Percentiles rank a stretch among this genome's conserved stretches.
Evolutionary conservation across 1,284 basidiomycete genomes (phyloP).

Genomic region (Ceratobasidium sp.): DNA sequence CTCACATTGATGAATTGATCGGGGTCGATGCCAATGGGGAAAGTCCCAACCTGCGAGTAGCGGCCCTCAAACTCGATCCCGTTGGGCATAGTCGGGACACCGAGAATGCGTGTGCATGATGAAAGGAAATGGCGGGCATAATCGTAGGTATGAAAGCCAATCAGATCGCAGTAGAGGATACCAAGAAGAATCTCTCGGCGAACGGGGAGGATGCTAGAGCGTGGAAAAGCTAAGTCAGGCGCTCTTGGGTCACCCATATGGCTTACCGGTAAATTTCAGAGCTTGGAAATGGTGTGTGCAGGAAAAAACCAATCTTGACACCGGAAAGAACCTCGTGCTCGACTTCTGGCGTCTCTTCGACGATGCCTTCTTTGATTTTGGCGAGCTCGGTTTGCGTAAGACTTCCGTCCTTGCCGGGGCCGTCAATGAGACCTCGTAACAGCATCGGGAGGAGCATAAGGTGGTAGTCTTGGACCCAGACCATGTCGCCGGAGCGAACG

Average conservation of each 20-base stretch:
- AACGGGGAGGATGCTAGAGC: conserved; percentile 86
- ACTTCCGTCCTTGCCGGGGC: conserved; percentile 64
- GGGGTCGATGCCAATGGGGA: conserved; percentile 98
- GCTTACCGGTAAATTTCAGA: conserved; percentile 95
- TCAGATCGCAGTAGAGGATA: conserved; percentile 93
- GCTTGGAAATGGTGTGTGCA: conserved; percentile 98
- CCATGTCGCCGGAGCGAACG: conserved; percentile 86
- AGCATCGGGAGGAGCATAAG: conserved; percentile 98
- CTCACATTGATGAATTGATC: conserved; percentile 83
- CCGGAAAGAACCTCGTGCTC: conserved; percentile 57
- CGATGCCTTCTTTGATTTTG: conserved; percentile 77
- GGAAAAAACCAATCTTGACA: conserved; percentile 93
- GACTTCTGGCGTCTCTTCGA: conserved; percentile 53
- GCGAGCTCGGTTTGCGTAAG: conserved; percentile 73
- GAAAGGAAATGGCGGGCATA: conserved; percentile 99
- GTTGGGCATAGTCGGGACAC: conserved; percentile 97
- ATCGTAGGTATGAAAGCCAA: conserved; percentile 99
- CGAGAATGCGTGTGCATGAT: conserved; percentile 95
- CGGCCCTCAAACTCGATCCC: conserved; percentile 96
- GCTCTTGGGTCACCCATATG: not conserved
- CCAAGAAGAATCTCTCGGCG: conserved; percentile 96
- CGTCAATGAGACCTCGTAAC: conserved; percentile 86
- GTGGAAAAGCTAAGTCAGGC: not conserved
- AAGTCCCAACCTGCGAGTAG: conserved; percentile 96
- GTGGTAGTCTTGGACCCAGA: conserved; percentile 99